Percentiles rank a stretch among this genome's conserved stretches.
phyloP scores from a whole-genome alignment of 1,139 yeast species.

The Protomyces inundatus region DNA sequence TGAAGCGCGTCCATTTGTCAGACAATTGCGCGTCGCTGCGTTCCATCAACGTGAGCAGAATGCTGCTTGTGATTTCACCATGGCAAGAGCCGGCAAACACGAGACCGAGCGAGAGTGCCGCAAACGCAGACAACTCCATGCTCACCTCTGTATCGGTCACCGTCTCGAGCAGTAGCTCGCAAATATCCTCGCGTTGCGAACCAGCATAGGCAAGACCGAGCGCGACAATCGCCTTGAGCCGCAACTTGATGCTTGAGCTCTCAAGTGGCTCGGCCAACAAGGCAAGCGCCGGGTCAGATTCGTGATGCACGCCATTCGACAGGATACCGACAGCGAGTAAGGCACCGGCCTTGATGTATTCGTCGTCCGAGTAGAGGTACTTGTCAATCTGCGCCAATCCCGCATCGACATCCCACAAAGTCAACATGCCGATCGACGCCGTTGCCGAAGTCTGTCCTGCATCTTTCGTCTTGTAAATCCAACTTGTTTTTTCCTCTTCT shows the following conservation, averaged over 20 bases:
- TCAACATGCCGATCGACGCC: conserved; percentile 83
- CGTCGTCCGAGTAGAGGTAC: conserved; percentile 78
- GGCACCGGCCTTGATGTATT: conserved; percentile 93
- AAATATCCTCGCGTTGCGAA: conserved; percentile 77
- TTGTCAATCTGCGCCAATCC: conserved; percentile 88
- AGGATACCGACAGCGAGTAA: conserved; percentile 90
- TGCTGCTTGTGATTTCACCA: conserved; percentile 87
- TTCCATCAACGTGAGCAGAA: conserved; percentile 83
- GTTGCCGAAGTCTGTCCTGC: conserved; percentile 91
- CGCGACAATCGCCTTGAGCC: conserved; percentile 81
- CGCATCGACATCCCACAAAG: conserved; percentile 85
- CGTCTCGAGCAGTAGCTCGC: conserved; percentile 72
- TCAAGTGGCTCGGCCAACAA: conserved; percentile 68
- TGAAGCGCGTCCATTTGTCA: conserved; percentile 80
- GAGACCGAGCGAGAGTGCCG: conserved; percentile 90
- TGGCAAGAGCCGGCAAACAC: conserved; percentile 93
- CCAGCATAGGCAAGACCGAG: conserved; percentile 95
- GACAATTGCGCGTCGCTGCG: conserved; percentile 71
- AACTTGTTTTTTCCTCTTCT: conserved; percentile 65
- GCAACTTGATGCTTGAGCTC: conserved; percentile 50
- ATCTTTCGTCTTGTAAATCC: conserved; percentile 92
- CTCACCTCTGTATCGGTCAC: conserved; percentile 73
- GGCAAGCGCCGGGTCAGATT: conserved; percentile 86
- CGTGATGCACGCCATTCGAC: conserved; percentile 93
- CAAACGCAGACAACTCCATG: conserved; percentile 74